These are phyloP conservation scores for Cytospora piceae DNA, from an alignment of 2,329 filamentous ascomycete genomes.

Conservation along the genomic window DNA sequence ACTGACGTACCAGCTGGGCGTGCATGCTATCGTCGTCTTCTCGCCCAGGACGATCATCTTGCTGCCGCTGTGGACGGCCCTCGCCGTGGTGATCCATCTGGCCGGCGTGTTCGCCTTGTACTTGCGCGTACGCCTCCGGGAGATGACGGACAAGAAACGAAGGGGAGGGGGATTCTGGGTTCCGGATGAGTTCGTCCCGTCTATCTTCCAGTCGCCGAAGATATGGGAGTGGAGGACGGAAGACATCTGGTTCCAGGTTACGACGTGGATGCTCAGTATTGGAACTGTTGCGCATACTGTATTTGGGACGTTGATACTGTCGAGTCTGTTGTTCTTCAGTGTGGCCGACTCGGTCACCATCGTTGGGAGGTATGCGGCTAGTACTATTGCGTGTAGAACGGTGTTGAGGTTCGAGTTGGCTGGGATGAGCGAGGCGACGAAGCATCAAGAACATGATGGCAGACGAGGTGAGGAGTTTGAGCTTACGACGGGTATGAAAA, in stretches of 20 bases:
- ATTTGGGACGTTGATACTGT: background rate
- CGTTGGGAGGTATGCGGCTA: background rate
- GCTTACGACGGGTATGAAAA: background rate
- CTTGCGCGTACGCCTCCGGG: background rate
- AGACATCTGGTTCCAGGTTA: background rate
- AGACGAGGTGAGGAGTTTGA: background rate
- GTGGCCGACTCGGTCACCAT: background rate
- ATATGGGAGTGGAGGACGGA: background rate
- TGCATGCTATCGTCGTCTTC: conserved; percentile 36
- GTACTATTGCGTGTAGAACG: background rate
- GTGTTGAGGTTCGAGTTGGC: conserved; percentile 1
- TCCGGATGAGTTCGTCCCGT: background rate
- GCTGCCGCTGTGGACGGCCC: conserved; percentile 36
- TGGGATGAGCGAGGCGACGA: background rate
- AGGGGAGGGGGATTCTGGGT: background rate
- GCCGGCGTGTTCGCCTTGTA: background rate
- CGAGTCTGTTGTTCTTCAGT: background rate
- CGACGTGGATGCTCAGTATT: background rate
- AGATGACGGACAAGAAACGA: too few relatives aligned
- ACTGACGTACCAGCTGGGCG: conserved; percentile 36
- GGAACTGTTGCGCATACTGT: background rate
- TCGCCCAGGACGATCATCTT: conserved; percentile 33
- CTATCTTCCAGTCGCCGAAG: background rate
- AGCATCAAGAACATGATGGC: background rate
- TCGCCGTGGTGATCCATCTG: conserved; percentile 31